Base-by-base conservation (phyloP, 1,139 yeast species). In the Kodamaea derodonti region DNA sequence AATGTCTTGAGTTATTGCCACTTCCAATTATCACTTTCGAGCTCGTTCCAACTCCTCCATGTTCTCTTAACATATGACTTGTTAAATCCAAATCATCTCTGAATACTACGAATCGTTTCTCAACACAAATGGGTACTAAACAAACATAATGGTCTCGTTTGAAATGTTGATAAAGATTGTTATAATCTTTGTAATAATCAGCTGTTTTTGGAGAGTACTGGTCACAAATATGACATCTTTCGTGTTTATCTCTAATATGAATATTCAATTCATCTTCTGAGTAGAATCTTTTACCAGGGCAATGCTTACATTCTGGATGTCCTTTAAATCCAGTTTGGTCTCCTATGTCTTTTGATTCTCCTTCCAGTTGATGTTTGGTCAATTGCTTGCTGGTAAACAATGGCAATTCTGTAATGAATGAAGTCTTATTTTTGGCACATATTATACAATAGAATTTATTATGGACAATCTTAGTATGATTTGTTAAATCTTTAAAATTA, bases 161-260 rank as follows among this genome's bases (percentile, higher is more conserved):
- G 60, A 92, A 92, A 63, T 92, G 99, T 12, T 68, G 62, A 47
- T 80, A 84, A 34, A 92, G 66, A 27, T 77, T 65, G 36, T 83
- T 82, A 51, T 90, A 90, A 56, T 90, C 76, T 45, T 71, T 72
- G 60, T 83, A 94, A 58, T 86, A 88, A 49, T 80, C 87, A 0
- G 95, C 94, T 4, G 71, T 65, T 14, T 75, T 62, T 1, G 84
- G 75, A 44, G 72, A 69, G 12, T 78, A 67, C 51, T 77, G 81
- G 47, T 88, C 95, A 63, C 99, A 92, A 26, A 94, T 79, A 49
- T 82, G 85, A 57, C 99, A 92, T 47, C 82, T 78, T 55, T 90
- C 97, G 57, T 92, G 98, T 36, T 67, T 66, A 42, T 86, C 86
- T 47, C 96, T 70, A 60, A 92, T 74, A 57, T 92, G 99, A 27